Base-by-base conservation (phyloP, 2,329 filamentous ascomycete species). In the Pseudopithomyces chartarum region DNA sequence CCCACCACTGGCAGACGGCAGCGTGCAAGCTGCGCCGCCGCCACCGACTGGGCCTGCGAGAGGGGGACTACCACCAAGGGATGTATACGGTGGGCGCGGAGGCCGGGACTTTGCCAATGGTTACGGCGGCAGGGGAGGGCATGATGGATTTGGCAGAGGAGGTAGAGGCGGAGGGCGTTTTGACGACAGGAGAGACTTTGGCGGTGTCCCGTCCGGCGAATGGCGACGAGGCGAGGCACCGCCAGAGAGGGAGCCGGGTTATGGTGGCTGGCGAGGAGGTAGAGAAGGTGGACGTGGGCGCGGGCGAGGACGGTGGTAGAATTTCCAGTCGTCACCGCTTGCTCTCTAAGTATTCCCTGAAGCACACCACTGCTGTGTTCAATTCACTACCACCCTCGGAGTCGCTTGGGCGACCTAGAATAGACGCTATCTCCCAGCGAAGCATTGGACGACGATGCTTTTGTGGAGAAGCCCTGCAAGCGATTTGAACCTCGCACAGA, bases 1-100 rank as follows among this genome's bases (percentile, higher is more conserved):
- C 54, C 88, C 91, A 40, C 91, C 91, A 0, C 78, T 90, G 23
- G 79, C 85, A 32, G 89, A 94, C 71, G 92, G 92, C 0, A 85
- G 85, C 32, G 87, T 96, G 38, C 87, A 88, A 42, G 86, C 90
- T 36, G 67, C 79, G 15, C 80, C 83, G n/a, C 80, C 83, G 12
- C 79, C 79, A 20, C 80, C 82, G 26, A 63, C 64, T 33, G 71
- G 65, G 2, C 61, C 66, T 42, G 23, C 48, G 19, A 61, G 61
- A 17, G 56, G 69, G 58, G 73, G 71, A 54, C 73, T 63, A 38
- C 72, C 60, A 46, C 46, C 60, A 15, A 58, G 72, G 7, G 58
- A 61, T 48, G 49, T 56, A 0, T 74, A 69, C 55, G 67, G 66
- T 1, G 66, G 66, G 46, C 63, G 67, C 3, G 65, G 66, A 29